These are phyloP conservation scores for Aspergillus sp. DNA, from an alignment of 2,329 filamentous ascomycete species.

Conservation along the genomic window DNA sequence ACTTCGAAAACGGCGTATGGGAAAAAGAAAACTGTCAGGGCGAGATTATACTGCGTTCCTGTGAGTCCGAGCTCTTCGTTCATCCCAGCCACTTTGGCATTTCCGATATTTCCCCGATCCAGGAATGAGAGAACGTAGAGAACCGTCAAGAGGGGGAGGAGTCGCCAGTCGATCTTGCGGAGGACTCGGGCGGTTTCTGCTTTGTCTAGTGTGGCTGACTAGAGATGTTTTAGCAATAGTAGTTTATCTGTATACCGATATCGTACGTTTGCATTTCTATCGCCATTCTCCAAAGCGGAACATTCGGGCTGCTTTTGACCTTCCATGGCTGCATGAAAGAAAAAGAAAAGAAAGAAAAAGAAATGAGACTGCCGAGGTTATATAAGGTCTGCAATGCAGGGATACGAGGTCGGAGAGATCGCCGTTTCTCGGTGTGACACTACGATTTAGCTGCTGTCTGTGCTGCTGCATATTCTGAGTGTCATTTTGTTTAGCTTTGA, in stretches of 20 bases:
- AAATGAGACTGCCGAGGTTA: not conserved
- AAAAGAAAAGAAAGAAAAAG: too few species aligned
- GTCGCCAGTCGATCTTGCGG: conserved; percentile 27
- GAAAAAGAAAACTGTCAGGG: conserved; percentile 38
- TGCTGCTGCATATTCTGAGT: too few species aligned
- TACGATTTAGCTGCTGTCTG: too few species aligned
- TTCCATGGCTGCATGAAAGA: too few species aligned
- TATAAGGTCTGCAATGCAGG: not conserved
- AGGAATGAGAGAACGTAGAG: conserved; percentile 26
- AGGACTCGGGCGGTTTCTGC: conserved; percentile 12
- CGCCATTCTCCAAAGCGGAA: too few species aligned
- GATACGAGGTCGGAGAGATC: not conserved
- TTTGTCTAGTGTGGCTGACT: too few species aligned
- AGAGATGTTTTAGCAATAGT: too few species aligned
- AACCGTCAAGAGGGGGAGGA: conserved; percentile 24
- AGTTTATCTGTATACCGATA: too few species aligned
- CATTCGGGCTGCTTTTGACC: too few species aligned
- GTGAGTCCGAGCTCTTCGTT: conserved; percentile 19
- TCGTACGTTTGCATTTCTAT: too few species aligned
- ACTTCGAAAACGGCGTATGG: conserved; percentile 37
- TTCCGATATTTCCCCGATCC: conserved; percentile 33
- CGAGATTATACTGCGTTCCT: conserved; percentile 30
- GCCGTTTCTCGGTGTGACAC: too few species aligned
- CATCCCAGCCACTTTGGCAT: conserved; percentile 30
- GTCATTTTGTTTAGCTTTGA: too few species aligned